Base-by-base conservation (phyloP, 2,329 filamentous ascomycete genomes). In the Plectosphaerella sp. region DNA sequence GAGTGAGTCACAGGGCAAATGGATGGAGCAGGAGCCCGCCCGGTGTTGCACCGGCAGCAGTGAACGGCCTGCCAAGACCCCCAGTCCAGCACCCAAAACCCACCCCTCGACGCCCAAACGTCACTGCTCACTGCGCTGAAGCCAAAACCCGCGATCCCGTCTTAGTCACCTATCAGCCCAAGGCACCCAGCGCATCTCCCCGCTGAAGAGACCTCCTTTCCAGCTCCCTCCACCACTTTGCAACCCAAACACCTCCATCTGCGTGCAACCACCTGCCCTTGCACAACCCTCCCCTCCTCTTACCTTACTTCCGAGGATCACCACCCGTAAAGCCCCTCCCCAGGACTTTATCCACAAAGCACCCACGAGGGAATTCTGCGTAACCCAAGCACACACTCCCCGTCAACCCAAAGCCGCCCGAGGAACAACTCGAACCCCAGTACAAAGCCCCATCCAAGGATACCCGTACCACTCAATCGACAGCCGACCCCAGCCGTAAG, bases 1-100 rank as follows among this genome's bases (percentile, higher is more conserved):
- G 11, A 18, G 24, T 47, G 45, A 47, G 24, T 47, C 45, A 47
- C 45, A 47, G 45, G 45, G 45, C 45, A 47, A 22, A n/a, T 48
- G 4, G 28, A 33, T 22, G 22, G 4, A 33, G 4, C 28, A 33
- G 28, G 28, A 33, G 22, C 22, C 22, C 22, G 22, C 28, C 28
- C 28, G 28, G 28, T 12, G 28, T 33, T 33, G 28, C 28, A 33
- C 28, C 28, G 4, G 28, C 25, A 28, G 9, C 22, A 33, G 28
- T 33, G 28, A 33, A 33, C 25, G 25, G 25, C 25, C 25, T 33
- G 28, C 28, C 28, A 33, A 33, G 28, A 33, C 28, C 28, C 8
- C 28, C 28, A 22, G 28, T 4, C 28, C 28, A 33, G 8, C 28
- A 33, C 28, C 11, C 28, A 33, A 12, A 33, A 33, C 28, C 28